Evolutionary conservation across 352 stramenopile species (phyloP).

Genomic region (Pythium rhizo-oryzae): DNA sequence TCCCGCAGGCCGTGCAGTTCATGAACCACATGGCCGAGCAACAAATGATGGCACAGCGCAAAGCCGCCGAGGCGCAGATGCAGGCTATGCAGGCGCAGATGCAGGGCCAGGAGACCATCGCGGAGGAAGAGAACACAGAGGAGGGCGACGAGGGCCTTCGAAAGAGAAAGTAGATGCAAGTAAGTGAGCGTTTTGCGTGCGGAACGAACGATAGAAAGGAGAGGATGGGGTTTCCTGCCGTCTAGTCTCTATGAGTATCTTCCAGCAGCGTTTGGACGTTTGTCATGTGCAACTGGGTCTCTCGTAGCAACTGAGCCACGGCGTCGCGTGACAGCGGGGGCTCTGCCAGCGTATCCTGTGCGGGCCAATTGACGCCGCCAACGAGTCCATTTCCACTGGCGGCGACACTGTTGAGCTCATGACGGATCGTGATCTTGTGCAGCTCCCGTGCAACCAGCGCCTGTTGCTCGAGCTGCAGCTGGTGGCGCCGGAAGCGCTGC

Average conservation of each 20-base stretch:
- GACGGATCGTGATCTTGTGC: conserved; percentile 27
- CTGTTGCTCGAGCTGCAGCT: conserved; percentile 20
- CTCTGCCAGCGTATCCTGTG: background rate
- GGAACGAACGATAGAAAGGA: conserved; percentile 19
- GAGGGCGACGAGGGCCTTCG: conserved; percentile 44
- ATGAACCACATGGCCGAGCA: conserved; percentile 89
- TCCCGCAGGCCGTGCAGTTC: conserved; percentile 88
- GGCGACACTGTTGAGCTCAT: conserved; percentile 24
- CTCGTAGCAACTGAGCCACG: conserved; percentile 46
- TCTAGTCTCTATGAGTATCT: conserved; percentile 22
- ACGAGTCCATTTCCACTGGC: background rate
- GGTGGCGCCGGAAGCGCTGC: conserved; percentile 49
- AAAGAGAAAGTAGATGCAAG: conserved; percentile 64
- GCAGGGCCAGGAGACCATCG: conserved; percentile 38
- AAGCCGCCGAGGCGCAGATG: conserved; percentile 72
- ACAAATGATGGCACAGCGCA: conserved; percentile 81
- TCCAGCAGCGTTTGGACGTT: conserved; percentile 40
- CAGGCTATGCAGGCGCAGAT: conserved; percentile 65
- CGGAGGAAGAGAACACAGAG: conserved; percentile 22
- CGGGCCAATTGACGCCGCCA: background rate
- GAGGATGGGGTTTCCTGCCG: background rate
- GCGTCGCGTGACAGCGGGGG: conserved; percentile 8
- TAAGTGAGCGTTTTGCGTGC: background rate
- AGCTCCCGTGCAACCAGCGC: conserved; percentile 20
- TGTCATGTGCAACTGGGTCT: conserved; percentile 57